These are phyloP conservation scores for Trichoderma koningiopsis DNA, from an alignment of 2,329 filamentous ascomycete species.

Conservation along the genomic window DNA sequence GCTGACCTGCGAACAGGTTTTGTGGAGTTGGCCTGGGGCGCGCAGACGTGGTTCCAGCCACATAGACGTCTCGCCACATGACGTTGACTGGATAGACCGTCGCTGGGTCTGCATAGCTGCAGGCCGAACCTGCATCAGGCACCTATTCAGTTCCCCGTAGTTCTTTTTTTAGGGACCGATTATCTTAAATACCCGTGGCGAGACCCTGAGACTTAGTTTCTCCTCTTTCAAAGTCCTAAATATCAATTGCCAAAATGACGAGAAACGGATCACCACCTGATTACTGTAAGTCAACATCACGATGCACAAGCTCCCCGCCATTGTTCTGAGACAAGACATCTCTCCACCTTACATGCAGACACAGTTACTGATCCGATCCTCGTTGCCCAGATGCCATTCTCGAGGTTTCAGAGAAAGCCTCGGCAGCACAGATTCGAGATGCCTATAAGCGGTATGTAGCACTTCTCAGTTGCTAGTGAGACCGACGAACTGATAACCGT, in stretches of 20 bases:
- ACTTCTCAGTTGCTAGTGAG: background rate
- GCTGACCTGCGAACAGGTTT: background rate
- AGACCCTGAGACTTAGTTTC: background rate
- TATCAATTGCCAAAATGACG: constrained; percentile 36
- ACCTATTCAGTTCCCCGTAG: constrained; percentile 14
- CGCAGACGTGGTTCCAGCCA: constrained; percentile 32
- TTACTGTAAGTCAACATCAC: constrained; percentile 54
- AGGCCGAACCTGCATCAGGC: constrained; percentile 18
- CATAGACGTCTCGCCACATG: constrained; percentile 44
- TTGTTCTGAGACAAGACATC: background rate
- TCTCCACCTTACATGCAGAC: background rate
- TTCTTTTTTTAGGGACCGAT: background rate
- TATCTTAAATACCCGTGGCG: background rate
- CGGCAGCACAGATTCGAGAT: constrained; percentile 81
- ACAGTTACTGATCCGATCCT: background rate
- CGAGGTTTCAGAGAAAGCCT: constrained; percentile 72
- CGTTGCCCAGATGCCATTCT: constrained; percentile 66
- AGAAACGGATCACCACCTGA: constrained; percentile 52
- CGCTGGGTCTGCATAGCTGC: constrained; percentile 12
- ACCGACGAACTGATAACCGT: background rate
- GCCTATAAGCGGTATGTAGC: constrained; percentile 80
- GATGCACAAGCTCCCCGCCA: background rate
- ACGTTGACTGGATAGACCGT: constrained; percentile 38
- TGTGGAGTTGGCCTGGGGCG: constrained; percentile 12
- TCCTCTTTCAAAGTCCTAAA: background rate